phyloP scores from a whole-genome alignment of 148 eudicot genomes.

The Bassia scoparia region DNA sequence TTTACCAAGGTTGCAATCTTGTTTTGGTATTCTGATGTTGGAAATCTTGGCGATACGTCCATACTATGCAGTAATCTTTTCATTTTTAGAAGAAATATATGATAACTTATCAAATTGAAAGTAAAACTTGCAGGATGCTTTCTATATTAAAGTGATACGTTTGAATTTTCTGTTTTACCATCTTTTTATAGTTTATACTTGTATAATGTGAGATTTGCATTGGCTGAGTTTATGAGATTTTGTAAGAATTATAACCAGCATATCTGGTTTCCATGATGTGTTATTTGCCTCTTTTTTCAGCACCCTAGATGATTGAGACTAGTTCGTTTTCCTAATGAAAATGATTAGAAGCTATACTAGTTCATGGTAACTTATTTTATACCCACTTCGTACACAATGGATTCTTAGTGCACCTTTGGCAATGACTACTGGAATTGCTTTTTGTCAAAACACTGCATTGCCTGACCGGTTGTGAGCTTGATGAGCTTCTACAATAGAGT shows the following conservation, averaged over 20 bases:
- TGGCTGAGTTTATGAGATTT: background rate
- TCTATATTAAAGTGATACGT: background rate
- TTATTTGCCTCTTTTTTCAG: background rate
- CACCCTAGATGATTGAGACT: background rate
- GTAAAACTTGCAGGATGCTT: background rate
- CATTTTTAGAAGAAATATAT: background rate
- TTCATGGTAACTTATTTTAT: background rate
- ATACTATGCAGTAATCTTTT: background rate
- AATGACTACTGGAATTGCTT: background rate
- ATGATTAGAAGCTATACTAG: background rate
- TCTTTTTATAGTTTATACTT: background rate
- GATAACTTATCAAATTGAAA: background rate
- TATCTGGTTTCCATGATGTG: background rate
- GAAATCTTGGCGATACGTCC: too few relatives aligned
- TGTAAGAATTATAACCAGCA: too few relatives aligned
- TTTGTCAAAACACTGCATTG: background rate
- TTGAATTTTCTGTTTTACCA: background rate
- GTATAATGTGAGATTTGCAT: too few relatives aligned
- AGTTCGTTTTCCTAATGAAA: background rate
- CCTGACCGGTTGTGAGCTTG: background rate
- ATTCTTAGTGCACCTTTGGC: background rate
- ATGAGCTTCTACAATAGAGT: background rate
- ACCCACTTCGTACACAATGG: background rate
- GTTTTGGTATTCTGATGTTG: background rate
- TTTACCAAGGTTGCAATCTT: background rate